phyloP scores from a whole-genome alignment of 1,284 basidiomycete species.

The Cutaneotrichosporon sp. region DNA sequence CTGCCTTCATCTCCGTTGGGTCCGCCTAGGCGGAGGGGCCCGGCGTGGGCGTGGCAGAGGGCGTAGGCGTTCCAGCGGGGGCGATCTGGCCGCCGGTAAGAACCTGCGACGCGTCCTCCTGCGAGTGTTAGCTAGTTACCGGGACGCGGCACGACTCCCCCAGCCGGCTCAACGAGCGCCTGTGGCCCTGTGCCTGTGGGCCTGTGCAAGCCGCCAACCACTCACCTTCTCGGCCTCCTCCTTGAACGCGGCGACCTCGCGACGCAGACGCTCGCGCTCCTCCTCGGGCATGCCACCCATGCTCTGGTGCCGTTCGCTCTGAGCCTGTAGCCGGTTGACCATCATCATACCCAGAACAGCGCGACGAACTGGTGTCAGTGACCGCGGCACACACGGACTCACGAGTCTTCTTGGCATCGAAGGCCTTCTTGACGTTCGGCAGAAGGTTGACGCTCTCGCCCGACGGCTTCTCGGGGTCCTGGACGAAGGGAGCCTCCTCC shows the following conservation, averaged over 20 bases:
- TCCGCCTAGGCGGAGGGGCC: background rate
- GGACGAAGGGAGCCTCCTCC: conserved; percentile 55
- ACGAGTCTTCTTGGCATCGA: conserved; percentile 86
- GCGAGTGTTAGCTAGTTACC: conserved; percentile 13
- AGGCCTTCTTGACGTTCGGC: conserved; percentile 82
- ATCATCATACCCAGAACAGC: conserved; percentile 83
- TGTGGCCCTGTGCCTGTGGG: no score
- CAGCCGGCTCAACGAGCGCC: no score
- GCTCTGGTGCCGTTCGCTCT: conserved; percentile 53
- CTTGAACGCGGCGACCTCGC: conserved; percentile 70
- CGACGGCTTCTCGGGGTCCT: conserved; percentile 61
- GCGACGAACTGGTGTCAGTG: conserved; percentile 66
- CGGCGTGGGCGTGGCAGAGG: background rate
- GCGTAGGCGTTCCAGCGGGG: background rate
- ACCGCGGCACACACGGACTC: conserved; percentile 42
- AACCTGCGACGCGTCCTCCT: conserved; percentile 45
- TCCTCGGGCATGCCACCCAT: conserved; percentile 56
- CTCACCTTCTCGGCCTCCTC: conserved; percentile 72
- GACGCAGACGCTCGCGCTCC: conserved; percentile 60
- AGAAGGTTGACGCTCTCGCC: conserved; percentile 75
- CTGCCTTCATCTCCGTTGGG: background rate
- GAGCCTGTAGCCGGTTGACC: conserved; percentile 68
- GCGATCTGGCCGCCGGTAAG: conserved; percentile 11
- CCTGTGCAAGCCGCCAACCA: no score
- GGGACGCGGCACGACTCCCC: no score